Conservation (phyloP, 805 yeast genomes). For the Osmozyma mogii region DNA sequence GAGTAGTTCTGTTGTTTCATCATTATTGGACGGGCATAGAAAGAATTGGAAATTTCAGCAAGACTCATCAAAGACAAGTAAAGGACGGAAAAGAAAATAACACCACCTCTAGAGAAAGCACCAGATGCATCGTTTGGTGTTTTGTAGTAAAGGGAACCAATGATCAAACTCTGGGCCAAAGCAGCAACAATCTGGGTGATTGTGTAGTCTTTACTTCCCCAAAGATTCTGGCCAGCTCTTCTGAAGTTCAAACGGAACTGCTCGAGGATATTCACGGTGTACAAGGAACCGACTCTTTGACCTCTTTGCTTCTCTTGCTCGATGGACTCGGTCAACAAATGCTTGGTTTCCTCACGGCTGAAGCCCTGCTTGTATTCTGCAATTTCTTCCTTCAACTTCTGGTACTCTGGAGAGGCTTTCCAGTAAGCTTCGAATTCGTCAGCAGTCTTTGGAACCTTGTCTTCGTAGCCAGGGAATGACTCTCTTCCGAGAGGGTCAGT, state of each 20-base stretch:
- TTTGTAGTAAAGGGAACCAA: constrained; percentile 56
- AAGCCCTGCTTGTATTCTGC: constrained; percentile 5
- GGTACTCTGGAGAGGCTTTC: constrained; percentile 37
- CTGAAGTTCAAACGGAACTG: constrained; percentile 43
- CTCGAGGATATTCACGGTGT: constrained; percentile 33
- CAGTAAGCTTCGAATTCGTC: constrained; percentile 55
- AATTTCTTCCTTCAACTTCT: constrained; percentile 16
- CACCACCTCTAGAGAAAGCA: constrained; percentile 60
- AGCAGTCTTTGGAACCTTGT: constrained; percentile 52
- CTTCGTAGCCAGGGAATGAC: constrained; percentile 39
- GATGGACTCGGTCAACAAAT: constrained; percentile 25
- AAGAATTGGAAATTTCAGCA: constrained; percentile 33
- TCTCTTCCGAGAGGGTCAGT: constrained; percentile 60
- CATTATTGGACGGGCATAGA: constrained; percentile 17
- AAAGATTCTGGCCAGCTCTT: constrained; percentile 48
- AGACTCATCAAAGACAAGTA: constrained; percentile 43
- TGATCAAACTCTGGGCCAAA: constrained; percentile 48
- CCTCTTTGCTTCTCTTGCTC: constrained; percentile 30
- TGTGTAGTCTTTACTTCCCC: constrained; percentile 50
- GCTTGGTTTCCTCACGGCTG: constrained; percentile 10
- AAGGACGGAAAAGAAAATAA: constrained; percentile 50
- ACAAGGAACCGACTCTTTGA: constrained; percentile 32
- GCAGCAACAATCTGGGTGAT: constrained; percentile 40
- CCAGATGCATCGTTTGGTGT: constrained; percentile 43
- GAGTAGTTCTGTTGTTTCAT: constrained; percentile 23